These are phyloP conservation scores for Oryza rufipogon DNA, from an alignment of 176 grass and related monocot genomes.

Conservation along the genomic window DNA sequence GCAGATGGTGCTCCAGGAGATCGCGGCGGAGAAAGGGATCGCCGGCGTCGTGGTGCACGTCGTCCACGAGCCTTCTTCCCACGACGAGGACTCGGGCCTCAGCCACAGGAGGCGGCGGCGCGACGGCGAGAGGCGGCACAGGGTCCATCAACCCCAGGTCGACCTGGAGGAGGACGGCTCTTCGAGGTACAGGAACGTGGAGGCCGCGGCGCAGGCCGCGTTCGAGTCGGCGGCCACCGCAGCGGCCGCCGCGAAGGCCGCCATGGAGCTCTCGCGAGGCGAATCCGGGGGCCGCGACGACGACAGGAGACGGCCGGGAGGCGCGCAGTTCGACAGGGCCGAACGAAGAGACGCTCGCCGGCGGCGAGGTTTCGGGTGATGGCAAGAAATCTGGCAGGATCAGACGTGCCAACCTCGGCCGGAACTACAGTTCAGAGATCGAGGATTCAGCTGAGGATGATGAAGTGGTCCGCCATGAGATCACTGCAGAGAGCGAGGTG, in stretches of 20 bases:
- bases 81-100: background rate
- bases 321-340: background rate
- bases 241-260: constrained; percentile 77
- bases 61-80: constrained; percentile 31
- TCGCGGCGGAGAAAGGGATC: constrained; percentile 78
- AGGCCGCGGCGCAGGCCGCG: constrained; percentile 76
- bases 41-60: constrained; percentile 52
- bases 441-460: constrained; percentile 28
- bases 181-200: constrained; percentile 63
- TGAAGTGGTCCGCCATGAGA: background rate
- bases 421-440: constrained; percentile 17
- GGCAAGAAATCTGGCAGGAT: background rate
- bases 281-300: constrained; percentile 18
- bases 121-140: constrained; percentile 22
- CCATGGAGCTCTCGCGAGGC: constrained; percentile 69
- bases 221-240: constrained; percentile 74
- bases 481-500: background rate
- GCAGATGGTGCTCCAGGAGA: constrained; percentile 72
- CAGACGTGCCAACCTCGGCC: background rate
- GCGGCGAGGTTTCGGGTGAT: background rate
- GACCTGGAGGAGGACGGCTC: constrained; percentile 27
- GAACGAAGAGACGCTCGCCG: background rate
- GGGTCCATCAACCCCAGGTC: background rate
- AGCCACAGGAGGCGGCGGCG: constrained; percentile 3
- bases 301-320: constrained; percentile 14